Conservation (phyloP, 495 filamentous ascomycete species). For the Neurospora discreta region DNA sequence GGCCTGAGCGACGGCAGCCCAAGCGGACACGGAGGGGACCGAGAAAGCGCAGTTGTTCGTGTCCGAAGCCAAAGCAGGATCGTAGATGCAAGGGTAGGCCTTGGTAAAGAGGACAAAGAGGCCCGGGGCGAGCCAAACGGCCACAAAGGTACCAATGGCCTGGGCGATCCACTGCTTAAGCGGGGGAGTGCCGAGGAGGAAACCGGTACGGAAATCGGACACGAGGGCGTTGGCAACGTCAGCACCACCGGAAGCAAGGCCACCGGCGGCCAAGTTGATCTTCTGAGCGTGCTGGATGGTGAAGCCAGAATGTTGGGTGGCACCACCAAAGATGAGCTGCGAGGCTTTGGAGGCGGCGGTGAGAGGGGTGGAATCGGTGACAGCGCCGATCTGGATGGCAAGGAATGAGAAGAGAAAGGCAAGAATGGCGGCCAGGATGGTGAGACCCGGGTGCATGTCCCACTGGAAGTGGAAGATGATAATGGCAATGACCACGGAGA, state of each 20-base stretch:
- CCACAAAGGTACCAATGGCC: constrained; percentile 46
- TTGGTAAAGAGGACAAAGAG: constrained; percentile 54
- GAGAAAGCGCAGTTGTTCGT: constrained; percentile 40
- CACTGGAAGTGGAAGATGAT: constrained; percentile 51
- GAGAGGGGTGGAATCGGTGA: constrained; percentile 52
- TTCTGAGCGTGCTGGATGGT: constrained; percentile 38
- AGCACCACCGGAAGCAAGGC: constrained; percentile 47
- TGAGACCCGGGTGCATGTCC: constrained; percentile 48
- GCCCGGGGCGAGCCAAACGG: constrained; percentile 50
- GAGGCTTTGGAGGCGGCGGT: constrained; percentile 57
- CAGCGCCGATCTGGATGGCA: constrained; percentile 51
- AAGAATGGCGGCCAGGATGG: constrained; percentile 48
- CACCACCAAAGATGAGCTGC: constrained; percentile 54
- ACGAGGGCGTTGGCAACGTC: constrained; percentile 44
- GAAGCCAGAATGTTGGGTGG: constrained; percentile 39
- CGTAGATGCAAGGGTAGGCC: constrained; percentile 55
- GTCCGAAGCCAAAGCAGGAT: constrained; percentile 15
- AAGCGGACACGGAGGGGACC: constrained; percentile 52
- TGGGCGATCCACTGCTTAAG: constrained; percentile 55
- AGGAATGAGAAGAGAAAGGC: constrained; percentile 61
- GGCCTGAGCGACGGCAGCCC: constrained; percentile 53
- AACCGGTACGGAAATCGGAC: constrained; percentile 52
- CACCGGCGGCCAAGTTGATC: constrained; percentile 53
- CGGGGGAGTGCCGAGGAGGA: constrained; percentile 50
- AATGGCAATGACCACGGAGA: constrained; percentile 42